A percentile compares a stretch with the other conserved stretches of the same genome.
phyloP scores from a whole-genome alignment of 352 stramenopile species.

The Aphanomyces stellatus region DNA sequence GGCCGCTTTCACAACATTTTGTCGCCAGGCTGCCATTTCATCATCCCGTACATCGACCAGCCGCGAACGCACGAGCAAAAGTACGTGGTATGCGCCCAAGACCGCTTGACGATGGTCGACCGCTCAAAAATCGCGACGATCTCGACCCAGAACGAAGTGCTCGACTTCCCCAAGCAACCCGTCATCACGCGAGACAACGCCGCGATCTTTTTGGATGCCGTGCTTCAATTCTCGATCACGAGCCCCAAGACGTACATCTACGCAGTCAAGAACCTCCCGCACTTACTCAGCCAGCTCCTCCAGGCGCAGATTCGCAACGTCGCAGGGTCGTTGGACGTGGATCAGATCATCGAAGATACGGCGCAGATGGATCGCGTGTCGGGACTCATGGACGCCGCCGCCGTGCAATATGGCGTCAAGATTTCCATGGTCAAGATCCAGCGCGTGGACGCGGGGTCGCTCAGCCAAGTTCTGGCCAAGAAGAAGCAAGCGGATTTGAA shows the following conservation, averaged over 20 bases:
- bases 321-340: conserved; percentile 29
- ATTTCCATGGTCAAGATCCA: conserved; percentile 36
- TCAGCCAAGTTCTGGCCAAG: conserved; percentile 28
- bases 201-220: conserved; percentile 27
- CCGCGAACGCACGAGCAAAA: conserved; percentile 19
- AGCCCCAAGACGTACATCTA: conserved; percentile 33
- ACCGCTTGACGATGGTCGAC: conserved; percentile 19
- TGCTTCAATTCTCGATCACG: conserved; percentile 28
- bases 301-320: conserved; percentile 33
- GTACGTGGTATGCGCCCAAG: conserved; percentile 13
- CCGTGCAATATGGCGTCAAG: conserved; percentile 28
- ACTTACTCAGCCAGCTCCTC: conserved; percentile 27
- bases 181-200: conserved; percentile 36
- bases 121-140: conserved; percentile 21
- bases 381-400: conserved; percentile 24
- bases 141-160: conserved; percentile 30
- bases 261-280: conserved; percentile 28
- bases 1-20: conserved; percentile 23
- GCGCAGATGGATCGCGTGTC: conserved; percentile 28
- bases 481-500: conserved; percentile 37
- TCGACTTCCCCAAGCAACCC: conserved; percentile 28
- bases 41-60: conserved; percentile 27
- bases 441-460: conserved; percentile 23
- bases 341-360: conserved; percentile 35
- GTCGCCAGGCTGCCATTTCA: conserved; percentile 24